phyloP scores from a whole-genome alignment of 169 alveolate species.

The Besnoitia besnoiti region DNA sequence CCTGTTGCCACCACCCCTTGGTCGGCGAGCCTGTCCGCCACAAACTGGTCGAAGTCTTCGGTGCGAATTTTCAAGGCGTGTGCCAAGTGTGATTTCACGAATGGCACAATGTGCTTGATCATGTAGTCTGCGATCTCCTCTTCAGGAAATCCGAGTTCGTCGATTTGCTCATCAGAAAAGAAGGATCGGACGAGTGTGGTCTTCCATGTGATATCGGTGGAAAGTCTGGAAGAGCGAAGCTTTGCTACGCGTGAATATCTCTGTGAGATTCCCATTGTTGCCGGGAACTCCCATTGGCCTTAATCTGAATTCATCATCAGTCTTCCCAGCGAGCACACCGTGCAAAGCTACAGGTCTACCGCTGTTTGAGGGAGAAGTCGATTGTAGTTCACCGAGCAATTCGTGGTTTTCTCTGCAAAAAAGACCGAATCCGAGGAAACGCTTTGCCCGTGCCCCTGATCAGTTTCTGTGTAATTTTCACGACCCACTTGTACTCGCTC shows the following conservation, averaged over 20 bases:
- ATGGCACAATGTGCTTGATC: conserved; percentile 24
- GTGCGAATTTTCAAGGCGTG: neutral
- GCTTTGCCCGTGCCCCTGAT: too few species aligned
- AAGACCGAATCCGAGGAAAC: too few species aligned
- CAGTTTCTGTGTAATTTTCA: too few species aligned
- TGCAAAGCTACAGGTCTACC: too few species aligned
- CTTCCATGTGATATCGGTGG: neutral
- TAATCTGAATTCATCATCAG: too few species aligned
- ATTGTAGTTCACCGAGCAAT: too few species aligned
- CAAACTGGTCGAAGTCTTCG: conserved; percentile 17
- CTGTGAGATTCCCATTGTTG: neutral
- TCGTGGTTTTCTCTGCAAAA: too few species aligned
- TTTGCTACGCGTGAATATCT: neutral
- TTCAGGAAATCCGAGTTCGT: neutral
- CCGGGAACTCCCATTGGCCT: too few species aligned
- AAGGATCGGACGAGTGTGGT: conserved; percentile 21
- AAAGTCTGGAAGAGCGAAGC: neutral
- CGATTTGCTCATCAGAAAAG: conserved; percentile 8
- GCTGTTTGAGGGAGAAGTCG: too few species aligned
- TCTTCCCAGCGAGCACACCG: too few species aligned
- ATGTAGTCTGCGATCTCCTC: conserved; percentile 36
- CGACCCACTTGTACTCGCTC: too few species aligned
- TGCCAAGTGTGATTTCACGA: neutral
- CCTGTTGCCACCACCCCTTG: neutral
- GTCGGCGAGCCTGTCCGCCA: conserved; percentile 16